Conservation (phyloP, 148 eudicot genomes). For the Rhododendron kiyosumense region DNA sequence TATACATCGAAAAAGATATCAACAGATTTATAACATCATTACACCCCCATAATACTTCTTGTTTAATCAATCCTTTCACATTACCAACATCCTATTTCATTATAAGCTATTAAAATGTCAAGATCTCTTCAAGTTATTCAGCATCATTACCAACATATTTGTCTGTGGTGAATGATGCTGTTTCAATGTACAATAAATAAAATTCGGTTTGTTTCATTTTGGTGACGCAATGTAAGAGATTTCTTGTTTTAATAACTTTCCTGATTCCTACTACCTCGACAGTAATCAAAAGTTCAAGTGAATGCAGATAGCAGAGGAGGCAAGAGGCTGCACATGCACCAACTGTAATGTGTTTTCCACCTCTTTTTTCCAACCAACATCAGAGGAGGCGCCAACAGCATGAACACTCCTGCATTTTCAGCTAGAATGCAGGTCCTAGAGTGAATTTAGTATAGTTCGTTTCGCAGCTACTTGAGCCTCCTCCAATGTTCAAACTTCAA, state of each 20-base stretch:
- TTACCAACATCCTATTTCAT: not conserved
- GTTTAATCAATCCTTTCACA: not conserved
- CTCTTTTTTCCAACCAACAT: not conserved
- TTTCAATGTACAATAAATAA: not conserved
- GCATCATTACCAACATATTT: too few species aligned
- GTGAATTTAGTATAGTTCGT: not conserved
- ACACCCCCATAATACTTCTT: not conserved
- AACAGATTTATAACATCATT: not conserved
- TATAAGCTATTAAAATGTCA: not conserved
- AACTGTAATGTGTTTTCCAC: not conserved
- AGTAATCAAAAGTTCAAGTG: not conserved
- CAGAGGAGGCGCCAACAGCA: not conserved
- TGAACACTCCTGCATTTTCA: not conserved
- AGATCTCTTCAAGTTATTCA: not conserved
- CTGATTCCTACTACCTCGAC: not conserved
- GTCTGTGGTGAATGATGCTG: not conserved
- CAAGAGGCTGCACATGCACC: not conserved
- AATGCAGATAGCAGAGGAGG: not conserved
- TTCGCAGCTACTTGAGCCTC: not conserved
- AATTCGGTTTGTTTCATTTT: not conserved
- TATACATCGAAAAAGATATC: not conserved
- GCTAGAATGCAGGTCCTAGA: not conserved
- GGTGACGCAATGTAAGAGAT: not conserved
- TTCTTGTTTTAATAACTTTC: not conserved
- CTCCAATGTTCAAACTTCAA: not conserved